Evolutionary conservation across 2,329 filamentous ascomycete genomes (phyloP).

Genomic region (Pseudocercospora pini-densiflorae): DNA sequence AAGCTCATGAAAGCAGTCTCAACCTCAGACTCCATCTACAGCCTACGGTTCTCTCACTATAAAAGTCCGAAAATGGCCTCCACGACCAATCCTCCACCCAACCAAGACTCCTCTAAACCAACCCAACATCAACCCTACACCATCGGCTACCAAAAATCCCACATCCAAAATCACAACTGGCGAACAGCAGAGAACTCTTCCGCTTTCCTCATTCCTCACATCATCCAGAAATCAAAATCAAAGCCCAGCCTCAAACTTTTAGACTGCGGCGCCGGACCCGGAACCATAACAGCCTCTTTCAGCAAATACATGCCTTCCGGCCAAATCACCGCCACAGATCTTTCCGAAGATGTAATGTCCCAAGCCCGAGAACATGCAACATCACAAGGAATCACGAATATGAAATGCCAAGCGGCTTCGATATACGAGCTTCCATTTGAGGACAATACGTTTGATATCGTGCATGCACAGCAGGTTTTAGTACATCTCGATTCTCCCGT

Average conservation of each 20-base stretch:
- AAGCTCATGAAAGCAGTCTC: not conserved
- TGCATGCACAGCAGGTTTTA: constrained; percentile 63
- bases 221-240: constrained; percentile 28
- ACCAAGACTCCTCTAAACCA: not conserved
- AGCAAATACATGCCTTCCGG: constrained; percentile 50
- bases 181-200: constrained; percentile 51
- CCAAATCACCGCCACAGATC: constrained; percentile 50
- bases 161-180: constrained; percentile 51
- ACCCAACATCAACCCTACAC: constrained; percentile 38
- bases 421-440: constrained; percentile 45
- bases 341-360: constrained; percentile 48
- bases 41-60: not conserved
- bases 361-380: constrained; percentile 46
- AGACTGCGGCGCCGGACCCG: constrained; percentile 55
- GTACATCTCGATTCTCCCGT: constrained; percentile 60
- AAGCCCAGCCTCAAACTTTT: constrained; percentile 45
- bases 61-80: not conserved
- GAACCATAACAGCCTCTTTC: constrained; percentile 53
- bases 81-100: not conserved
- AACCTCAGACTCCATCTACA: not conserved
- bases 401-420: constrained; percentile 44
- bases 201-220: constrained; percentile 39
- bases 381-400: constrained; percentile 43
- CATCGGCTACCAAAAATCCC: constrained; percentile 47
- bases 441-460: constrained; percentile 62